These are phyloP conservation scores for Dissophora ornata DNA, from an alignment of 192 early-diverging fungal genomes.

Conservation along the genomic window DNA sequence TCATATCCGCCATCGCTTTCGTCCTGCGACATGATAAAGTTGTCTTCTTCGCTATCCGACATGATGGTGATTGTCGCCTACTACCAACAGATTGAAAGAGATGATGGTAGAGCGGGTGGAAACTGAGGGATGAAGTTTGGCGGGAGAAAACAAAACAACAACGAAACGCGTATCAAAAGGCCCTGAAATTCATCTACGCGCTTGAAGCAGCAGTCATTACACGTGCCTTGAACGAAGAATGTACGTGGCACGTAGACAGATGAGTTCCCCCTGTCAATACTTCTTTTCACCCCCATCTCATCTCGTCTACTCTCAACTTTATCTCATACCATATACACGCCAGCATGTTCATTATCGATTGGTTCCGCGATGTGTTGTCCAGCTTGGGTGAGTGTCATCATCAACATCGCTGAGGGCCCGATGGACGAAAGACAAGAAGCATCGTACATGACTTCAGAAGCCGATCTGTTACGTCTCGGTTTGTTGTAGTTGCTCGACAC, in stretches of 20 bases:
- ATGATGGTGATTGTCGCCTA: not conserved
- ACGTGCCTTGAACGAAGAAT: not conserved
- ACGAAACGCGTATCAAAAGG: too few relatives aligned
- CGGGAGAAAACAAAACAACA: too few relatives aligned
- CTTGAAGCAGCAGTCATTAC: conserved; percentile 3
- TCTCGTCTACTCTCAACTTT: not conserved
- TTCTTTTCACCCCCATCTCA: not conserved
- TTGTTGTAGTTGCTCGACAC: too few relatives aligned
- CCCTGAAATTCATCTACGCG: too few relatives aligned
- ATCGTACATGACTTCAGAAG: too few relatives aligned
- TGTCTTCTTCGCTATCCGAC: conserved; percentile 44
- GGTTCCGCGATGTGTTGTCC: conserved; percentile 96
- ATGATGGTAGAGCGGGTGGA: too few relatives aligned
- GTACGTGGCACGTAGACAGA: too few relatives aligned
- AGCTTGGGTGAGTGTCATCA: conserved; percentile 78
- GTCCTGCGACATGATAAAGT: conserved; percentile 47
- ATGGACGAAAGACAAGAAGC: too few relatives aligned
- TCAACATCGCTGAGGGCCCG: too few relatives aligned
- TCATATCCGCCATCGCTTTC: conserved; percentile 44
- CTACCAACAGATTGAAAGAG: not conserved
- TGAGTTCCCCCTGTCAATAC: too few relatives aligned
- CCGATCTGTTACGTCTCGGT: too few relatives aligned
- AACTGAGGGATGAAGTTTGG: not conserved
- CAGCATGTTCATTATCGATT: conserved; percentile 95
- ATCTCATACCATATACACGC: not conserved